A percentile compares a stretch with the other conserved stretches of the same genome.
These are phyloP conservation scores for Podosphaera aphanis DNA, from an alignment of 2,329 filamentous ascomycete genomes.

Conservation along the genomic window DNA sequence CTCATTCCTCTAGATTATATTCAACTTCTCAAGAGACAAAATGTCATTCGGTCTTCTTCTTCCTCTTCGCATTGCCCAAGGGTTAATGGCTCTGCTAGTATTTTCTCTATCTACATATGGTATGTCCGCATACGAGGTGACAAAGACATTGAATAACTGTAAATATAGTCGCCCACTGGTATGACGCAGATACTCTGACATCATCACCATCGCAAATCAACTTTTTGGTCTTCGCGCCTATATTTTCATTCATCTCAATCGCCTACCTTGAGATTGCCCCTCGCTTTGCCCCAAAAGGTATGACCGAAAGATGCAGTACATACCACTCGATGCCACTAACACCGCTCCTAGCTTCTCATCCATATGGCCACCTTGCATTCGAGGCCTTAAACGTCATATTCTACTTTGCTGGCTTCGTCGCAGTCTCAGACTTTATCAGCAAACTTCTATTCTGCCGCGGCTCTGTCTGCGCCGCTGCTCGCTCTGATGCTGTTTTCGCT, in stretches of 20 bases:
- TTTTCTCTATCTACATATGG: slow-evolving; percentile 26
- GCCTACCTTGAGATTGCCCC: slow-evolving; percentile 28
- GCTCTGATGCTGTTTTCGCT: slow-evolving; percentile 29
- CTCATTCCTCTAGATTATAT: background rate
- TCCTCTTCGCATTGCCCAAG: slow-evolving; percentile 23
- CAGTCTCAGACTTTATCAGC: slow-evolving; percentile 31
- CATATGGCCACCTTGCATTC: slow-evolving; percentile 24
- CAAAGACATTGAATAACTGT: slow-evolving; percentile 5
- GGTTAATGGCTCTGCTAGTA: slow-evolving; percentile 22
- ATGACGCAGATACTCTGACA: slow-evolving; percentile 29
- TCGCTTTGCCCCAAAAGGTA: slow-evolving; percentile 17
- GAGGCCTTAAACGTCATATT: slow-evolving; percentile 30
- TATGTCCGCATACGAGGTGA: slow-evolving; percentile 13
- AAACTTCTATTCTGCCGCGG: slow-evolving; percentile 32
- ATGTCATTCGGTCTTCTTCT: slow-evolving; percentile 22
- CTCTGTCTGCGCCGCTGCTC: slow-evolving; percentile 29
- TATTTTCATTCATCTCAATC: slow-evolving; percentile 31
- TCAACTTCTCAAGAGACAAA: slow-evolving; percentile 3
- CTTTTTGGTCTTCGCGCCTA: slow-evolving; percentile 31
- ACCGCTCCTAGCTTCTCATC: slow-evolving; percentile 20
- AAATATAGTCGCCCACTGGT: slow-evolving; percentile 33
- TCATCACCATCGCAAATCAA: slow-evolving; percentile 31
- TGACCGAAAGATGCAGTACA: background rate
- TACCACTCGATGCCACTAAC: background rate
- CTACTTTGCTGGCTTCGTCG: slow-evolving; percentile 36